Percentiles rank a stretch among this genome's conserved stretches.
phyloP scores from a whole-genome alignment of 2,329 filamentous ascomycete species.

The Neurospora sp. region DNA sequence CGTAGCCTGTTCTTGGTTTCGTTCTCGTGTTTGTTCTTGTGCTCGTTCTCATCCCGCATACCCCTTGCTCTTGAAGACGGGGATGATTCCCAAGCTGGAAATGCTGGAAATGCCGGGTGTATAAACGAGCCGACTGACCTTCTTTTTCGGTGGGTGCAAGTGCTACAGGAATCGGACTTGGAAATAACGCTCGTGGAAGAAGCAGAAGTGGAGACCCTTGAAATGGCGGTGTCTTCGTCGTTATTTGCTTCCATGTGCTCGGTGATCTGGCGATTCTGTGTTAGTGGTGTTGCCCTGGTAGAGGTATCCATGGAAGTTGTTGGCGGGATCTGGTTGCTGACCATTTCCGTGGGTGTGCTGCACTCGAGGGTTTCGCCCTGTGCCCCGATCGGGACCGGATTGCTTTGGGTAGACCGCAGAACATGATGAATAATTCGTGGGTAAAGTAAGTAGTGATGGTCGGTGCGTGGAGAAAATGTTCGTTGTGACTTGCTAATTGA shows the following conservation, averaged over 20 bases:
- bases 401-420: background rate
- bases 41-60: background rate
- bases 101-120: background rate
- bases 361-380: constrained; percentile 12
- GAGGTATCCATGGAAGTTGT: background rate
- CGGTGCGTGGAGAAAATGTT: background rate
- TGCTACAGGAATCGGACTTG: background rate
- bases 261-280: constrained; percentile 5
- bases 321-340: constrained; percentile 4
- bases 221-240: background rate
- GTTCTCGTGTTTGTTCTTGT: background rate
- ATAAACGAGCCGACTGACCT: background rate
- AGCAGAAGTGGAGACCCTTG: background rate
- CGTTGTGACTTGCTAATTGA: background rate
- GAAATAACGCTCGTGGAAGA: background rate
- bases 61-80: background rate
- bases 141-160: too few relatives aligned
- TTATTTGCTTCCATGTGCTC: background rate
- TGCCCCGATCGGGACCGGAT: background rate
- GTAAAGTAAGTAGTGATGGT: background rate
- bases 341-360: constrained; percentile 13
- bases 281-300: constrained; percentile 1
- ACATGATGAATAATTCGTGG: background rate
- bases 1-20: background rate
- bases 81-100: background rate